These are phyloP conservation scores for Lactarius evosmus DNA, from an alignment of 768 basidiomycete genomes.

Conservation along the genomic window DNA sequence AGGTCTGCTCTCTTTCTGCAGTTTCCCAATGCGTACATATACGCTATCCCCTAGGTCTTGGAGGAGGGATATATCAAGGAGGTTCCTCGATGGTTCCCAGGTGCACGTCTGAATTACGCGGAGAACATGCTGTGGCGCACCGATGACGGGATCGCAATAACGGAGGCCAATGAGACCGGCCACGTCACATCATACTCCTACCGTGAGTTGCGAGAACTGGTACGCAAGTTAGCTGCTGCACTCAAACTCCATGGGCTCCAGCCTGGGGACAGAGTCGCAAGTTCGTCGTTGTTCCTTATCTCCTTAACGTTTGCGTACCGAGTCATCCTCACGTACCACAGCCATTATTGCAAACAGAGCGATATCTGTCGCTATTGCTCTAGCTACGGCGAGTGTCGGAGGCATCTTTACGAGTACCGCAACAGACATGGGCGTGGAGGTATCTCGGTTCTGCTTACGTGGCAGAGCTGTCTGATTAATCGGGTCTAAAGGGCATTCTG, in stretches of 20 bases:
- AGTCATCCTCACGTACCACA: constrained; percentile 29
- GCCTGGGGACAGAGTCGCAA: constrained; percentile 65
- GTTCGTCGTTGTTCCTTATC: constrained; percentile 35
- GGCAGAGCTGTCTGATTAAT: background rate
- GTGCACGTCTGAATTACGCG: constrained; percentile 63
- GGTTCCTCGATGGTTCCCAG: constrained; percentile 67
- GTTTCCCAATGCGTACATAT: background rate
- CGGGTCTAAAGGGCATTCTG: constrained; percentile 45
- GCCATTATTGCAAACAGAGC: constrained; percentile 65
- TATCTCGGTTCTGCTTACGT: constrained; percentile 25
- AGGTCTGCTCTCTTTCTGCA: constrained; percentile 36
- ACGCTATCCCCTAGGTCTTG: constrained; percentile 16
- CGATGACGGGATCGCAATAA: constrained; percentile 60
- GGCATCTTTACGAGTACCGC: constrained; percentile 69
- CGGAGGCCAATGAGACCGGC: constrained; percentile 56
- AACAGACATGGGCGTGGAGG: constrained; percentile 69
- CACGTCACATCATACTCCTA: constrained; percentile 48
- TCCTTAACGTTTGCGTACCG: constrained; percentile 2
- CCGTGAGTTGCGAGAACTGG: constrained; percentile 51
- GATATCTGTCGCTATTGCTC: constrained; percentile 55
- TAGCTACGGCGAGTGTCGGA: constrained; percentile 63
- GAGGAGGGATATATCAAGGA: constrained; percentile 50
- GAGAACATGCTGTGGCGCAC: constrained; percentile 62
- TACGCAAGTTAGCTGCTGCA: constrained; percentile 54
- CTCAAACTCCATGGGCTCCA: constrained; percentile 54